Base-by-base conservation (phyloP, 495 filamentous ascomycete genomes). In the Hyaloscypha finlandica region DNA sequence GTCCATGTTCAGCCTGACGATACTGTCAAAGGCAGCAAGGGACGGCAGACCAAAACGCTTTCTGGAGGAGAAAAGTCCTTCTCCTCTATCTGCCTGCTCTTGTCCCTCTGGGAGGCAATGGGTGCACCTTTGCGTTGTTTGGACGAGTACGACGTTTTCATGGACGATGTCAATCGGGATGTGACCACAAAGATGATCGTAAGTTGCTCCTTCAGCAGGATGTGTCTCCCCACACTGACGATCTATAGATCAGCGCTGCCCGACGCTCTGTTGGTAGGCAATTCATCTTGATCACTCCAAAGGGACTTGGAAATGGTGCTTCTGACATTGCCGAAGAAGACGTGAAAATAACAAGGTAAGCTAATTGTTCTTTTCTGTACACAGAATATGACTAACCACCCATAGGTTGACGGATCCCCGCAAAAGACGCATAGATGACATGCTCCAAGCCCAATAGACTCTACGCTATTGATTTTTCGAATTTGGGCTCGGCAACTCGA, bases 101-200 rank as follows among this genome's bases (percentile, higher is more conserved):
- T 99, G 33, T 85, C 92, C 22, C 88, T 99, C 25, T 99, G 95
- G 95, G 95, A 98, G 74, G 96, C 95, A 51, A 98, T 99, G 94
- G 94, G 94, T 8, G 92, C 91, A 12, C 94, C 94, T 0, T 88
- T 99, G 62, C 86, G 95, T 48, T 98, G 96, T 74, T 84, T 99
- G 58, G 95, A 99, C 77, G 95, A 99, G 78, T 99, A 97, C 73
- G 95, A 99, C 79, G 95, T 99, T 51, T 99, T 96, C 80, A 99
- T 99, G 95, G 95, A 99, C 72, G 90, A 88, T 68, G 92, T 97
- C 64, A 99, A 99, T 76, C 86, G 95, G 54, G 93, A 92, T 61
- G 90, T 96, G 71, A 94, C 91, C 71, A 96, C 96, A 68, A 90
- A 91, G 68, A 94, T 98, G 92, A 94, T 99, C 72, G 92, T 93